Conservation (phyloP, 2,329 filamentous ascomycete species). For the Fusarium sulawesiense region DNA sequence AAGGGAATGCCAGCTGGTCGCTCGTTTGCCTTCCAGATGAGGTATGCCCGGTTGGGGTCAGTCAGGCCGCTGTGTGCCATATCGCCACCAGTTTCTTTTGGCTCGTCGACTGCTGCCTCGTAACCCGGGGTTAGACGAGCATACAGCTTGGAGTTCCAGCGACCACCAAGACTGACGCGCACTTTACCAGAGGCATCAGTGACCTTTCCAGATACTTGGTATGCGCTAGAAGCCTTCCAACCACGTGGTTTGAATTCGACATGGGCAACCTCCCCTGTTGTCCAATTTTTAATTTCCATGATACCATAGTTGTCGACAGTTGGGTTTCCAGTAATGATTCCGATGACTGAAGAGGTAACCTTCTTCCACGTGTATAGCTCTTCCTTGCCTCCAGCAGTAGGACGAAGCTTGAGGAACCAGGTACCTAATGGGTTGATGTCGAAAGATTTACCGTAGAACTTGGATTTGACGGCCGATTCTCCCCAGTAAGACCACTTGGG, state of each 20-base stretch:
- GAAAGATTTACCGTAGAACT: slow-evolving; percentile 97
- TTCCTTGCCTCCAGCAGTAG: slow-evolving; percentile 77
- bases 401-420: slow-evolving; percentile 91
- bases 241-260: slow-evolving; percentile 95
- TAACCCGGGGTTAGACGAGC: slow-evolving; percentile 92
- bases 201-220: slow-evolving; percentile 88
- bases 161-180: slow-evolving; percentile 88
- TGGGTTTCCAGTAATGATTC: slow-evolving; percentile 96
- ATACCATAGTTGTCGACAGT: slow-evolving; percentile 97
- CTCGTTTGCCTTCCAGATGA: slow-evolving; percentile 91
- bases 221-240: slow-evolving; percentile 94
- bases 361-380: slow-evolving; percentile 99
- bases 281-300: slow-evolving; percentile 98
- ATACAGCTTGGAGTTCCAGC: slow-evolving; percentile 98
- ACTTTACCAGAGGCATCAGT: slow-evolving; percentile 82
- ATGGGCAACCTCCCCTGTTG: slow-evolving; percentile 87
- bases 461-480: slow-evolving; percentile 93
- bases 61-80: slow-evolving; percentile 64
- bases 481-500: slow-evolving; percentile 98
- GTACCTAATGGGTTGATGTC: slow-evolving; percentile 96
- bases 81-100: slow-evolving; percentile 52
- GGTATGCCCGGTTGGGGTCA: slow-evolving; percentile 80
- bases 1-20: slow-evolving; percentile 90
- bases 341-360: slow-evolving; percentile 95
- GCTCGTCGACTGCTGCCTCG: slow-evolving; percentile 76